Evolutionary conservation across 2,329 filamentous ascomycete species (phyloP), one percentile per base, ranked within the genome.

Genomic region (Berkeleyomyces rouxiae): DNA sequence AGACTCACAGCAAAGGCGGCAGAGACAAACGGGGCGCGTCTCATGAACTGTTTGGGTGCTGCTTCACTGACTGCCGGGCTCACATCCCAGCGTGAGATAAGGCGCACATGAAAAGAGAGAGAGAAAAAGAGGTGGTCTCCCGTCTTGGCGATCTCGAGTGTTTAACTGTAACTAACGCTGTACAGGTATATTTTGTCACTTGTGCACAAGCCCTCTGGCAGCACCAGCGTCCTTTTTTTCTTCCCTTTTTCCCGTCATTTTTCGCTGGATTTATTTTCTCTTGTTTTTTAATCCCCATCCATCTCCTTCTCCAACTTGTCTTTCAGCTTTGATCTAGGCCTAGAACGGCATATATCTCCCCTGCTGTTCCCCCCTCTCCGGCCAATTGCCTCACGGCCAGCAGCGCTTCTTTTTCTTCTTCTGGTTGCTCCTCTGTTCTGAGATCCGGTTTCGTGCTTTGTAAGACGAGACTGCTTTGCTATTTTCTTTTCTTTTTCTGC

Each of bases 291-390:
- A 33, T 61, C 49, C 42, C 46, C 37, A 53, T 13, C 44, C 23
- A 55, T 47, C 33, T 61, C 7, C 46, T n/a, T 23, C 31, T 7
- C n/a, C 23, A 6, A 7, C n/a, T 5, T 49, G n/a, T 23, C 46
- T 49, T 23, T 40, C 36, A 43, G 36, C 23, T 58, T 37, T 23
- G 31, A 10, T 42, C 58, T 47, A 44, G 23, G 10, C 42, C 58
- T 16, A 40, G 58, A 47, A 47, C 42, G 40, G 58, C 46, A 59
- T 59, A 46, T 59, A 59, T 59, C 42, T 37, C 44, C 31, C 42
- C 42, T 46, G 58, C 9, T 42, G 16, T 23, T 16, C 58, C 57
- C 40, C 43, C 16, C 58, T 59, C 58, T 46, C 37, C 58, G 9
- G 46, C 43, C 42, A 59, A 46, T 46, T 61, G 37, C 40, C n/a